A percentile compares a stretch with the other conserved stretches of the same genome.
phyloP scores from a whole-genome alignment of 108 stramenopile species.

The Cyclotella kingstonii region DNA sequence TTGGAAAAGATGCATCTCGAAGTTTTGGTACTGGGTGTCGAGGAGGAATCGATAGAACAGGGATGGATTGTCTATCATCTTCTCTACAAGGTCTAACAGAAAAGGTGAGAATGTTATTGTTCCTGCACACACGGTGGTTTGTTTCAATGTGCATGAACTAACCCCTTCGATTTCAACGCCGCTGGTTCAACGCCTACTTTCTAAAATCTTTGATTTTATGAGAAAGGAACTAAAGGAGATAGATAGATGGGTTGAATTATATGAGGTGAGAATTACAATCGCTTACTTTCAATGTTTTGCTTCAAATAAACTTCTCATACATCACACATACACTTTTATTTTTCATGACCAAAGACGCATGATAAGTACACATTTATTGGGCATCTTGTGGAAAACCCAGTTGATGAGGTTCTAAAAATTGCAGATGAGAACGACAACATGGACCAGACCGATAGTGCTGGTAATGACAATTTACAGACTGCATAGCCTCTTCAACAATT shows the following conservation, averaged over 20 bases:
- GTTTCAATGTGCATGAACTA: not conserved
- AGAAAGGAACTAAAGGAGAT: constrained; percentile 54
- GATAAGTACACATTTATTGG: constrained; percentile 80
- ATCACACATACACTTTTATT: not conserved
- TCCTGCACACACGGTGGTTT: not conserved
- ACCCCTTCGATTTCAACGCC: not conserved
- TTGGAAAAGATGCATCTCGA: constrained; percentile 72
- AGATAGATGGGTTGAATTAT: constrained; percentile 72
- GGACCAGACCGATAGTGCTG: not conserved
- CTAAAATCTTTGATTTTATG: not conserved
- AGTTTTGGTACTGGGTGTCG: constrained; percentile 71
- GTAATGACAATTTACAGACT: not conserved
- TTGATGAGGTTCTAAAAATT: constrained; percentile 36
- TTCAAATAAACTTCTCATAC: not conserved
- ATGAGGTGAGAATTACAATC: constrained; percentile 34
- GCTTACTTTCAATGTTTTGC: not conserved
- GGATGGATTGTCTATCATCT: constrained; percentile 40
- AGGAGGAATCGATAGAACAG: constrained; percentile 45
- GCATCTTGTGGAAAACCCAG: constrained; percentile 39
- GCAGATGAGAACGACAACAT: constrained; percentile 4
- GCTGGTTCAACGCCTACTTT: not conserved
- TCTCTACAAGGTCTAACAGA: constrained; percentile 52
- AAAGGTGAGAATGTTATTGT: too few relatives aligned
- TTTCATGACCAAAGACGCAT: constrained; percentile 34
- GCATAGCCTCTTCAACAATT: too few relatives aligned